Conservation (phyloP, 2,329 filamentous ascomycete species). For the Aureobasidium subglaciale region DNA sequence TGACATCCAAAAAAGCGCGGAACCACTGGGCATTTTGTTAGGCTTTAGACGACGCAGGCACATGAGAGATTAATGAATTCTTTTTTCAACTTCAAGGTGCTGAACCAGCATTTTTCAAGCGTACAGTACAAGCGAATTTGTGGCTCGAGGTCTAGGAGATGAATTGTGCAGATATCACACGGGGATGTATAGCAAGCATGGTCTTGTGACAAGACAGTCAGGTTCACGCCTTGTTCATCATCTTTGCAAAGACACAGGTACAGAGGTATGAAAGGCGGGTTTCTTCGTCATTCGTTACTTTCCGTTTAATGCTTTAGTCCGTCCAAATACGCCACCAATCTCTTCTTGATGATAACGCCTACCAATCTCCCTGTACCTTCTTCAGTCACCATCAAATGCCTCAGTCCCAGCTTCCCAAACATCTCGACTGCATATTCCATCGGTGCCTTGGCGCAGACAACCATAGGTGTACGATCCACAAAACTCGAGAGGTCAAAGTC, state of each 20-base stretch:
- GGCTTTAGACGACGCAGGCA: constrained; percentile 14
- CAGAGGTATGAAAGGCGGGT: neutral
- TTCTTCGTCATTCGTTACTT: neutral
- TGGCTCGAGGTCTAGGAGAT: no score
- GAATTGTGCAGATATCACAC: no score
- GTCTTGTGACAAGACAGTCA: neutral
- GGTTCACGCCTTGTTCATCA: neutral
- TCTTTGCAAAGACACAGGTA: neutral
- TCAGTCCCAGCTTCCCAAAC: constrained; percentile 51
- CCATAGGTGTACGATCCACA: constrained; percentile 49
- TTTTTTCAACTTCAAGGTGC: constrained; percentile 8
- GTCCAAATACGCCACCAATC: constrained; percentile 48
- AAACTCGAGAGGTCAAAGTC: constrained; percentile 43
- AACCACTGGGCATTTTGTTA: constrained; percentile 10
- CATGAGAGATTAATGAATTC: constrained; percentile 15
- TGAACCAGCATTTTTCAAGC: neutral
- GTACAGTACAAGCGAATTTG: no score
- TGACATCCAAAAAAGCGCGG: constrained; percentile 9
- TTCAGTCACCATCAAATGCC: constrained; percentile 48
- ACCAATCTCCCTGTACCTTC: constrained; percentile 45
- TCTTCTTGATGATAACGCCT: constrained; percentile 53
- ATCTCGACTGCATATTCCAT: constrained; percentile 55
- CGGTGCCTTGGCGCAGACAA: constrained; percentile 44
- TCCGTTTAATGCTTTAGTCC: constrained; percentile 27
- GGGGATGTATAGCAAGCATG: neutral